Base-by-base conservation (phyloP, 306 rosid species). In the Cicer judaicum region DNA sequence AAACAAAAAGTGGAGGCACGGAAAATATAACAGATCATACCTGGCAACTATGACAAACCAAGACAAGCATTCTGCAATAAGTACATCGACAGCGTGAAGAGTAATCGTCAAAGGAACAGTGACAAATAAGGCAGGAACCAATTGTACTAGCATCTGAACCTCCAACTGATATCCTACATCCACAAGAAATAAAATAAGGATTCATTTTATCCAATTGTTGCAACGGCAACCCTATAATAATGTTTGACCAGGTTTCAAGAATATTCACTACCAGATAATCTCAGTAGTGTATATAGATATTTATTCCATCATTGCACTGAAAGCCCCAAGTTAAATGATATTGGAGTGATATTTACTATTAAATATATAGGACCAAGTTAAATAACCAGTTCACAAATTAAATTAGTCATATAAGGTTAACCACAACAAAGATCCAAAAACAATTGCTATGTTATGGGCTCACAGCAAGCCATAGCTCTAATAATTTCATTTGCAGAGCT, bases 31-130 rank as follows among this genome's bases (percentile, higher is more conserved):
- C 61, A 76, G 54, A 52, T 53, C 85, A 79, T 84, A 90, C 98
- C 97, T 86, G 91, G 80, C 96, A 93, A 85, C 65, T 81, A 61
- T 73, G 48, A 80, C 98, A 93, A 70, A 89, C 88, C 74, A 94
- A 84, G 48, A 91, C 91, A 56, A 94, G 97, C 92, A 94, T 94
- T 80, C 98, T 79, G 82, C 98, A 91, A 62, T 84, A 63, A 66
- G 87, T 55, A 79, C 98, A 91, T 69, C 96, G 88, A 78, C 84
- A 85, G 73, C 98, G 97, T 75, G 90, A 80, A 77, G 94, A 84
- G 75, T 94, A 94, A 84, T 94, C 90, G 70, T 94, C 98, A 88
- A 81, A 91, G 13, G 89, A 82, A 47, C 86, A 46, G 63, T 65
- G 76, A 67, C 98, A 94, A 21, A 78, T 64, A 74, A 94, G 97